phyloP scores from a whole-genome alignment of 1,139 yeast genomes.

The Arxiozyma slooffiae region DNA sequence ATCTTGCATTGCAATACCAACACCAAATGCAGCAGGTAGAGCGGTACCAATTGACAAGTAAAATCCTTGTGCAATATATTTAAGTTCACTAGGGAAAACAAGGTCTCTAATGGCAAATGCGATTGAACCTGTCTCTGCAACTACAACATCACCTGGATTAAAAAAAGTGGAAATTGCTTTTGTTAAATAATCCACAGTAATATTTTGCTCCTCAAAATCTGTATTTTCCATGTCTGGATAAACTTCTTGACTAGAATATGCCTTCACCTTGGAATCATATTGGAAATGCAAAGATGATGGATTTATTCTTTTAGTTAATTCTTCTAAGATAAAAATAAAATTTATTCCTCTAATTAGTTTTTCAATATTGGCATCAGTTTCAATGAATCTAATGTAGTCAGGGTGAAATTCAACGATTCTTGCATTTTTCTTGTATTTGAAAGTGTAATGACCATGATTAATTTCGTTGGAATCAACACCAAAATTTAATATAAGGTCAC shows the following conservation, averaged over 20 bases:
- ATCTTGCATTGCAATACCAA: constrained; percentile 59
- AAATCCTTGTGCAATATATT: constrained; percentile 53
- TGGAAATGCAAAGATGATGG: constrained; percentile 22
- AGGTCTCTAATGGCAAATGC: constrained; percentile 62
- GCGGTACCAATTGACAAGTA: constrained; percentile 84
- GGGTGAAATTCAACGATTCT: constrained; percentile 31
- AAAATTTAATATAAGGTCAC: constrained; percentile 43
- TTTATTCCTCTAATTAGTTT: constrained; percentile 31
- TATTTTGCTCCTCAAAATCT: constrained; percentile 20
- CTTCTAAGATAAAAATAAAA: constrained; percentile 40
- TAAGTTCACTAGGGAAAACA: constrained; percentile 43
- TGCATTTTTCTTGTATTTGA: constrained; percentile 23
- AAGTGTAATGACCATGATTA: constrained; percentile 42
- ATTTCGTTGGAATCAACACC: constrained; percentile 48
- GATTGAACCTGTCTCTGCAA: constrained; percentile 73
- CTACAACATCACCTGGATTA: constrained; percentile 52
- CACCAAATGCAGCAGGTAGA: constrained; percentile 75
- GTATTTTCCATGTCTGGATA: neutral
- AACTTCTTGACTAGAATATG: constrained; percentile 4
- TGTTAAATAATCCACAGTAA: constrained; percentile 20
- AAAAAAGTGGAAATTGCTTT: constrained; percentile 25
- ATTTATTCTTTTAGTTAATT: constrained; percentile 33
- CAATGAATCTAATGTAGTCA: constrained; percentile 37
- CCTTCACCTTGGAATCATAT: constrained; percentile 10
- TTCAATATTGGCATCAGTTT: constrained; percentile 12